A percentile compares a stretch with the other conserved stretches of the same genome.
Evolutionary conservation across 1,284 basidiomycete species (phyloP).

Genomic region (Heterobasidion annosum): DNA sequence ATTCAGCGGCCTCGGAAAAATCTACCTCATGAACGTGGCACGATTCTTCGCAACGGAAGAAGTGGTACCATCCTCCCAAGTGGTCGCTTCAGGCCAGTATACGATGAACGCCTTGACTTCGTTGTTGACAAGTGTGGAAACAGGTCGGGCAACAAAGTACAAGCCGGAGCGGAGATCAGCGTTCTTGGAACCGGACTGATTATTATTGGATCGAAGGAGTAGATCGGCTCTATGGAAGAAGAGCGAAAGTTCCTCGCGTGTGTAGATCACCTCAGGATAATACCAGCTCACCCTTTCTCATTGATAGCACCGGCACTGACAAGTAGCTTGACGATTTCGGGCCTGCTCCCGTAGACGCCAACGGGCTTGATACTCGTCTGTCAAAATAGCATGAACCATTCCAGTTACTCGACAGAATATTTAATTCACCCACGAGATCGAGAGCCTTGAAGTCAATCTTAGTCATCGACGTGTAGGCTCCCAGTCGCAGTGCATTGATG

Average conservation of each 20-base stretch:
- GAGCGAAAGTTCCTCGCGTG: neutral
- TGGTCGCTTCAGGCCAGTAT: constrained; percentile 54
- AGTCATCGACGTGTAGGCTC: neutral
- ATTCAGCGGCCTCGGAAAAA: neutral
- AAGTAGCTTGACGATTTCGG: neutral
- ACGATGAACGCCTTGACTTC: constrained; percentile 25
- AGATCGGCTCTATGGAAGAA: neutral
- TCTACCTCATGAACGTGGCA: constrained; percentile 53
- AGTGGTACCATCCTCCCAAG: constrained; percentile 43
- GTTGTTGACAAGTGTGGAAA: no score
- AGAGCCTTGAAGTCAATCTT: neutral
- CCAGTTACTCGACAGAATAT: neutral
- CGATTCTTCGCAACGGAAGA: constrained; percentile 40
- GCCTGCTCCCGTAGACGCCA: neutral
- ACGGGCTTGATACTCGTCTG: neutral
- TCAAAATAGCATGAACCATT: neutral
- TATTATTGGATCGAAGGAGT: neutral
- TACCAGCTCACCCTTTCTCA: neutral
- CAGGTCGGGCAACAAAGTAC: neutral
- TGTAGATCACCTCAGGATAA: neutral
- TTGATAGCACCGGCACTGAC: neutral
- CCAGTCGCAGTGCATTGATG: neutral
- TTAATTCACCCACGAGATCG: neutral
- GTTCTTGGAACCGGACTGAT: neutral
- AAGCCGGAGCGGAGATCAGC: neutral